These are phyloP conservation scores for Acacia melanoxylon DNA, from an alignment of 306 rosid genomes.

Conservation along the genomic window DNA sequence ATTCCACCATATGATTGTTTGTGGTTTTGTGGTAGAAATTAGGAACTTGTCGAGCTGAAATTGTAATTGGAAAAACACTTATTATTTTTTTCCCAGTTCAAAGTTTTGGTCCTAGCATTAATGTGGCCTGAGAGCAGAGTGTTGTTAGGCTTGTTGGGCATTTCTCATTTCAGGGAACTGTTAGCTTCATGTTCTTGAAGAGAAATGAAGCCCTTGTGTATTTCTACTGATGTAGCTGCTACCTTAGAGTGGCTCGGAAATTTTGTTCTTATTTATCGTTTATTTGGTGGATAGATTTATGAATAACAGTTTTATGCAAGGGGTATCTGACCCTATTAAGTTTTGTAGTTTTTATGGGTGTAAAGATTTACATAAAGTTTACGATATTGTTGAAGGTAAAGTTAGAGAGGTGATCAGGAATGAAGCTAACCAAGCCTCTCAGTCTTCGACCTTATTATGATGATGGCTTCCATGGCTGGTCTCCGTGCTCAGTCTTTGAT, in stretches of 20 bases:
- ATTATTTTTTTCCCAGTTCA: constrained; percentile 20
- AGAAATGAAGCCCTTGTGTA: constrained; percentile 33
- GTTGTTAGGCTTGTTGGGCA: constrained; percentile 22
- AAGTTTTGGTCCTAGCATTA: constrained; percentile 25
- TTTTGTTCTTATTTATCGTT: constrained; percentile 31
- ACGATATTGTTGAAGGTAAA: too few relatives aligned
- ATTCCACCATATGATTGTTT: neutral
- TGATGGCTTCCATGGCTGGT: too few relatives aligned
- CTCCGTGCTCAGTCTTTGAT: too few relatives aligned
- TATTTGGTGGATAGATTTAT: neutral
- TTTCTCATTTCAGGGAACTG: constrained; percentile 29
- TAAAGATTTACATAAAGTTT: too few relatives aligned
- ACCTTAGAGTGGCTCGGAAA: constrained; percentile 23
- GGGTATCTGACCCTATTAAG: too few relatives aligned
- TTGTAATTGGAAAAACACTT: constrained; percentile 32
- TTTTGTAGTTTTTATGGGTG: too few relatives aligned
- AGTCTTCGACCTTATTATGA: too few relatives aligned
- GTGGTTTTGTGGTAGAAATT: constrained; percentile 30
- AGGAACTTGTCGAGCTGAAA: constrained; percentile 32
- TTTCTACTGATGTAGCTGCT: constrained; percentile 32
- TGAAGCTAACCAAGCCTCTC: too few relatives aligned
- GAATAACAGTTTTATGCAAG: too few relatives aligned
- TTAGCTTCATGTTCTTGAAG: neutral
- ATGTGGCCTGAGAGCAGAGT: constrained; percentile 13
- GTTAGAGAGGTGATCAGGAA: too few relatives aligned